Percentiles rank a stretch among this genome's conserved stretches.
Conservation (phyloP, 768 basidiomycete genomes). For the Xanthoconium purpureum region DNA sequence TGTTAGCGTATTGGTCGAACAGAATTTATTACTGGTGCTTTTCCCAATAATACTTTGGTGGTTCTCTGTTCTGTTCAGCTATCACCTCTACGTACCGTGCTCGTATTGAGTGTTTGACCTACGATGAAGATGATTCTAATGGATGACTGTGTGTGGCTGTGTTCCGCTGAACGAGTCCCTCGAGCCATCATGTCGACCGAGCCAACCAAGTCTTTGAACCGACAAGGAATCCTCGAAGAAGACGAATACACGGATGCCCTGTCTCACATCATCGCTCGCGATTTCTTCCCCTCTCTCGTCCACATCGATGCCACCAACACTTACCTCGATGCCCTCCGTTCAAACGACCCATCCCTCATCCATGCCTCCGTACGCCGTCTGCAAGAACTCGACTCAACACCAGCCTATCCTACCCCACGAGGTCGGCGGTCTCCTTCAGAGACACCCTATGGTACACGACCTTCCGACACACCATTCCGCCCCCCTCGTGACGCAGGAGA, state of each 20-base stretch:
- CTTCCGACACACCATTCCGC: conserved; percentile 65
- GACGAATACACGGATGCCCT: conserved; percentile 92
- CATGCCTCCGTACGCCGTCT: conserved; percentile 71
- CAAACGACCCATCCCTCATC: conserved; percentile 76
- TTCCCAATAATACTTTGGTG: no score
- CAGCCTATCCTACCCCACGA: conserved; percentile 34
- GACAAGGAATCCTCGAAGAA: conserved; percentile 77
- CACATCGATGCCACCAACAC: conserved; percentile 86
- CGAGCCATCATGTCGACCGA: conserved; percentile 29
- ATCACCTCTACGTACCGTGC: no score
- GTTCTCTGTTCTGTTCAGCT: no score
- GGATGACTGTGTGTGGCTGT: conserved; percentile 12
- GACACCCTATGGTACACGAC: conserved; percentile 61
- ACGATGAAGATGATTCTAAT: no score
- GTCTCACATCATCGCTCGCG: conserved; percentile 89
- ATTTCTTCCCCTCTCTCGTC: conserved; percentile 94
- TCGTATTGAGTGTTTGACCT: no score
- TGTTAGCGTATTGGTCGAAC: no score
- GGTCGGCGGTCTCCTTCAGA: conserved; percentile 48
- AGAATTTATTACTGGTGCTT: no score
- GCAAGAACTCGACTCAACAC: conserved; percentile 58
- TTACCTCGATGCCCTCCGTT: conserved; percentile 76
- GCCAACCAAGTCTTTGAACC: conserved; percentile 60
- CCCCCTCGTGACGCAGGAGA: conserved; percentile 40
- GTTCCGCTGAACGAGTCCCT: no score